Conservation (phyloP, 345 rosid species). For the Gossypium stocksii region DNA sequence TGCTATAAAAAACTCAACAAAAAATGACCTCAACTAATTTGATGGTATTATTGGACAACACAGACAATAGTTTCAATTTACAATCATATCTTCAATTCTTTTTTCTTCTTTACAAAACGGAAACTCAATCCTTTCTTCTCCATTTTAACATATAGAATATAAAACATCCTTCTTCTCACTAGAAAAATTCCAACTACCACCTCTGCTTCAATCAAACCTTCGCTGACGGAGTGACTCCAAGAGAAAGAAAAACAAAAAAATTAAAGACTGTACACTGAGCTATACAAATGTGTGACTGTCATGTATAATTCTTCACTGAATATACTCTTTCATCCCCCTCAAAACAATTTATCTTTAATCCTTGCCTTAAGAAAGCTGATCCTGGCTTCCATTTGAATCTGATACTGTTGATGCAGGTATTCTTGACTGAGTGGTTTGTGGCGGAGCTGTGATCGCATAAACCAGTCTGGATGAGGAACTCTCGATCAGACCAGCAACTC, state of each 20-base stretch:
- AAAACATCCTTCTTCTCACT: not conserved
- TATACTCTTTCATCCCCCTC: not conserved
- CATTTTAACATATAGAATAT: not conserved
- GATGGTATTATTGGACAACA: not conserved
- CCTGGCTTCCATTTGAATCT: conserved; percentile 35
- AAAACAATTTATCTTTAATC: conserved; percentile 9
- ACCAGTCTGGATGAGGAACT: conserved; percentile 71
- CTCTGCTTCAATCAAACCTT: not conserved
- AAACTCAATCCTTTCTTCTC: conserved; percentile 9
- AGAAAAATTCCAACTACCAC: conserved; percentile 14
- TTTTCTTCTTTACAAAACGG: conserved; percentile 23
- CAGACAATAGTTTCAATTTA: conserved; percentile 18
- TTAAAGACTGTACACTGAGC: conserved; percentile 41
- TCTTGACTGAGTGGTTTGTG: conserved; percentile 35
- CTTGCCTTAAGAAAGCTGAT: conserved; percentile 24
- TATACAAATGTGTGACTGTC: conserved; percentile 25
- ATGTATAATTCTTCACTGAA: conserved; percentile 1
- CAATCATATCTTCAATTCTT: conserved; percentile 9
- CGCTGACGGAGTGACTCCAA: not conserved
- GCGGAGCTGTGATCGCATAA: conserved; percentile 82
- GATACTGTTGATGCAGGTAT: conserved; percentile 25
- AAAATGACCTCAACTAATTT: not conserved
- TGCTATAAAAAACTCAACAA: not conserved
- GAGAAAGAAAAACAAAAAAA: not conserved
- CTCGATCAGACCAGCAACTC: conserved; percentile 96